Evolutionary conservation across 2,329 filamentous ascomycete species (phyloP), one percentile per base, ranked within the genome.

Genomic region (Penicillium digitatum): DNA sequence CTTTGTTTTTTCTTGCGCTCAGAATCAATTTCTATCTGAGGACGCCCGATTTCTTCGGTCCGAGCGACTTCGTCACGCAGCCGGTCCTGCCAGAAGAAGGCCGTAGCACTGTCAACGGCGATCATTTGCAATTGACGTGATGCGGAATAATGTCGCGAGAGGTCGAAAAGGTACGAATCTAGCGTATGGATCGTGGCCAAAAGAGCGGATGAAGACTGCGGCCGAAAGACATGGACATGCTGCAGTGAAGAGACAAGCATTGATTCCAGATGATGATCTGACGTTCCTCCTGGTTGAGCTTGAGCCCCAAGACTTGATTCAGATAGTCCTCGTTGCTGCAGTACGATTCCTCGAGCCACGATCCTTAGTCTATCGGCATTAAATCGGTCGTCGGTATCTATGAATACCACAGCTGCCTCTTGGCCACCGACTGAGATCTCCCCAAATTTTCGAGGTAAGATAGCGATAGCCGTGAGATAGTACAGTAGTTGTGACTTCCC

Each of bases 401-500:
- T 69, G 60, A 84, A 75, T 7, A 85, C 71, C 11, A 83, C 76
- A 7, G 81, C 72, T 10, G 77, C 72, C 29, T 74, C 71, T 47
- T 76, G 76, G 18, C 83, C 82, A 26, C 70, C 66, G 1, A 81
- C 61, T 1, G 60, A 48, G 12, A 69, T 56, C 10, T 67, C 64
- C 1, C 68, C 59, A 49, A 66, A 59, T 5, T 61, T 55, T 11
- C 61, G 50, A 0, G 83, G 82, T 0, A 87, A 73, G 9, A 84
- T 72, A 32, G 80, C 76, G 10, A 76, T 63, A 2, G 79, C 76
- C 27, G 76, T 76, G 38, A 86, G 69, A 56, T 81, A 77, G 69
- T 86, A 84, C 34, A 87, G 71, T 0, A 87, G 66, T 34, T 82
- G 79, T 1, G 83, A 82, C 69, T 85, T 86, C 10, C 84, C 84